These are phyloP conservation scores for Cephalotrichum gorgonifer DNA, from an alignment of 2,329 filamentous ascomycete genomes.

Conservation along the genomic window DNA sequence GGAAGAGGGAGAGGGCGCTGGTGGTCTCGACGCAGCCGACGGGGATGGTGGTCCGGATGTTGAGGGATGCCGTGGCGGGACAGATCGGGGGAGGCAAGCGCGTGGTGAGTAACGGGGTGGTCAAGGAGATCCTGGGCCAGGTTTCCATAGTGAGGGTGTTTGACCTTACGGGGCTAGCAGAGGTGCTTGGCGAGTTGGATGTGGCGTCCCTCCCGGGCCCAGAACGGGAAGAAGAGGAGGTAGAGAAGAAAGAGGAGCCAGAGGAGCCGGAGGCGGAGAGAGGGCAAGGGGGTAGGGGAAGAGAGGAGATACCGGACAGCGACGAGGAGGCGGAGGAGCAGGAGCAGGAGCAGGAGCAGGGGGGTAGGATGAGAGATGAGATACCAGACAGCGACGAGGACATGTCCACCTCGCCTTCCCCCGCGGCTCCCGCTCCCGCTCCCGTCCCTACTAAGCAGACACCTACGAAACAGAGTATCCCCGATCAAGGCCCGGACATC, in stretches of 20 bases:
- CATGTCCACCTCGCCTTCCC: neutral
- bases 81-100: conserved; percentile 9
- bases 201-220: neutral
- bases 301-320: neutral
- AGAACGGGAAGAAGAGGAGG: neutral
- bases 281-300: too few species aligned
- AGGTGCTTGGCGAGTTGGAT: conserved; percentile 43
- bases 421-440: neutral
- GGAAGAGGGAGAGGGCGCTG: conserved; percentile 19
- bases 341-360: neutral
- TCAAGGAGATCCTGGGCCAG: conserved; percentile 31
- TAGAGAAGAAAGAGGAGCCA: neutral
- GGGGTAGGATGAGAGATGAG: conserved; percentile 2
- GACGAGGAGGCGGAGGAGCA: neutral
- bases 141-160: conserved; percentile 48
- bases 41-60: conserved; percentile 25
- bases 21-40: conserved; percentile 39
- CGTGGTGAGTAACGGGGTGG: conserved; percentile 6
- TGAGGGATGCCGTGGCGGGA: conserved; percentile 21
- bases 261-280: too few species aligned
- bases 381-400: conserved; percentile 7
- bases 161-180: conserved; percentile 46
- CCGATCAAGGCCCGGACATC: conserved; percentile 24
- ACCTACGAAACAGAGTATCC: neutral
- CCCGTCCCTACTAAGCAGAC: neutral